Conservation (phyloP, 441 rosid species). For the Brassica hybrid region DNA sequence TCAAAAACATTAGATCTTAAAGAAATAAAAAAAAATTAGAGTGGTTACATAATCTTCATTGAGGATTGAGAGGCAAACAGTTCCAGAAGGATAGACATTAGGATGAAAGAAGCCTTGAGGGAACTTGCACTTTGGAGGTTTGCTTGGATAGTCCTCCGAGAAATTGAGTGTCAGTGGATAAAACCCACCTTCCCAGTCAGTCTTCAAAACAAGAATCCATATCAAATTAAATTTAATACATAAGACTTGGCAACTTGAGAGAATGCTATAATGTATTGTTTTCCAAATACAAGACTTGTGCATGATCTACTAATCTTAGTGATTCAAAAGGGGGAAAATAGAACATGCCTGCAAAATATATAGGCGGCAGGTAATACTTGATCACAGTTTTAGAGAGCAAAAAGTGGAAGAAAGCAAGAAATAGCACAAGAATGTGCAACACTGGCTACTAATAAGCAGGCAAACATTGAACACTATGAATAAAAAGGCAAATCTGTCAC, state of each 20-base stretch:
- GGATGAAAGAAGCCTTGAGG: slow-evolving; percentile 29
- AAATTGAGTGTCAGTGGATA: slow-evolving; percentile 21
- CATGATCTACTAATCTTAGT: not conserved
- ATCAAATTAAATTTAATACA: not conserved
- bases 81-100: slow-evolving; percentile 32
- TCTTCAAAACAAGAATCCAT: slow-evolving; percentile 4
- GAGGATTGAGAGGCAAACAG: slow-evolving; percentile 26
- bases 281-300: not conserved
- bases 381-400: too few relatives aligned
- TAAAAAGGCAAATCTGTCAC: too few relatives aligned
- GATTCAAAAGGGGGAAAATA: not conserved
- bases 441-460: too few relatives aligned
- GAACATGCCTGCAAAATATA: not conserved
- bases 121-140: slow-evolving; percentile 34
- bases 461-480: not conserved
- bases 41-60: slow-evolving; percentile 29
- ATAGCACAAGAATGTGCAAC: too few relatives aligned
- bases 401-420: too few relatives aligned
- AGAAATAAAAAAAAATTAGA: not conserved
- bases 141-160: slow-evolving; percentile 26
- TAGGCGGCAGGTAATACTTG: too few relatives aligned
- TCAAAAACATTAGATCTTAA: not conserved
- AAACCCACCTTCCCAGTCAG: slow-evolving; percentile 31
- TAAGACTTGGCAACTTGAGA: slow-evolving; percentile 13
- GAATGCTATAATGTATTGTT: too few relatives aligned